Evolutionary conservation across 2,329 filamentous ascomycete species (phyloP).

Genomic region (Fusarium sp.): DNA sequence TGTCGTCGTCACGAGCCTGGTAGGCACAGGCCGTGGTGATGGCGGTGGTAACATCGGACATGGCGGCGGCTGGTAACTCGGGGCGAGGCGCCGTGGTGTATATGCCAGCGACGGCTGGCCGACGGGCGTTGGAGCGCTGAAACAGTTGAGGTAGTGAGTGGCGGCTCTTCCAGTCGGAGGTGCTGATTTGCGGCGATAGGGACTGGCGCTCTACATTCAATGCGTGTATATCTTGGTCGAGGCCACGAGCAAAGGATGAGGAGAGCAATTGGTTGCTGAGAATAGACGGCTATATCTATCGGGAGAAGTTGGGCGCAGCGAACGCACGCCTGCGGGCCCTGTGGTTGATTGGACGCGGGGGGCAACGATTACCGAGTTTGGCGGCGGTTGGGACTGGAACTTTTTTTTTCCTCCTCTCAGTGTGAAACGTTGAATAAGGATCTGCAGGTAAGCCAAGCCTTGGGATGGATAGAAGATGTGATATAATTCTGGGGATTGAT

Average conservation of each 20-base stretch:
- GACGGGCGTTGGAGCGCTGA: conserved; percentile 30
- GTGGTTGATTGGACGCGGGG: conserved; percentile 39
- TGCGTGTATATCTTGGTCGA: conserved; percentile 25
- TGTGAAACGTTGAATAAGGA: conserved; percentile 30
- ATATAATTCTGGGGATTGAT: conserved; percentile 11
- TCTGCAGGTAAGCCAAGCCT: conserved; percentile 36
- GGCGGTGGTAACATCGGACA: conserved; percentile 55
- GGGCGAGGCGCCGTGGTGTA: conserved; percentile 19
- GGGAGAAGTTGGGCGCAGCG: conserved; percentile 33
- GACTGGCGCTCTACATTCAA: conserved; percentile 24
- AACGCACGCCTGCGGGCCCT: conserved; percentile 35
- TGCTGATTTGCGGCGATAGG: conserved; percentile 19
- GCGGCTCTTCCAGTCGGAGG: conserved; percentile 21
- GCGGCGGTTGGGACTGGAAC: conserved; percentile 27
- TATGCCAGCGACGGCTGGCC: conserved; percentile 18
- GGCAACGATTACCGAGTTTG: conserved; percentile 42
- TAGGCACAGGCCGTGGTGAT: conserved; percentile 54
- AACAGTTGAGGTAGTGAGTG: conserved; percentile 24
- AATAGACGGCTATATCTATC: conserved; percentile 12
- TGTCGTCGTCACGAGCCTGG: conserved; percentile 51
- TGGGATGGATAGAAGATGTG: conserved; percentile 15
- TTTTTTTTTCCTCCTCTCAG: conserved; percentile 14
- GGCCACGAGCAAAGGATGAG: conserved; percentile 37
- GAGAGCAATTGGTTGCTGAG: conserved; percentile 43
- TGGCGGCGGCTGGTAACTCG: conserved; percentile 39